phyloP scores from a whole-genome alignment of 345 rosid genomes.

The Dovyalis caffra region DNA sequence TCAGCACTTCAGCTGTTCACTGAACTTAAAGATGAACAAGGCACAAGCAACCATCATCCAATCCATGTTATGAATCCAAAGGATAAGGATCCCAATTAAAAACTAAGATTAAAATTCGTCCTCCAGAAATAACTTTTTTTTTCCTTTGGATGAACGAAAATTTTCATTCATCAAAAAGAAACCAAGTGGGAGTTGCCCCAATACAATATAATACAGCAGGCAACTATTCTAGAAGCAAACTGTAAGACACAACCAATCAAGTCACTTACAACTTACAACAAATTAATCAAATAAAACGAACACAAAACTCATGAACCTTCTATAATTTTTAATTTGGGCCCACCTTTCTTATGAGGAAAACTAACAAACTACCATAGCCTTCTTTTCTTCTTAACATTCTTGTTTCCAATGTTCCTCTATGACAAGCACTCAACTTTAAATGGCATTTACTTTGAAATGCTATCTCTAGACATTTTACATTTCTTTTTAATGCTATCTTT shows the following conservation, averaged over 20 bases:
- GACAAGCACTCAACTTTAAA: too few species aligned
- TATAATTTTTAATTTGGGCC: too few species aligned
- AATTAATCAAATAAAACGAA: not conserved
- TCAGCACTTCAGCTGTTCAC: not conserved
- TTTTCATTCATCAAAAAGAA: too few species aligned
- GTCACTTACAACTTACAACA: not conserved
- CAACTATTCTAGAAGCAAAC: not conserved
- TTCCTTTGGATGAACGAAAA: too few species aligned
- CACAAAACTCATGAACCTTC: too few species aligned
- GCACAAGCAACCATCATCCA: not conserved
- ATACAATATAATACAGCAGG: not conserved
- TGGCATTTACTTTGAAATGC: too few species aligned
- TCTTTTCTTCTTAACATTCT: too few species aligned
- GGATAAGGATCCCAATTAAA: not conserved
- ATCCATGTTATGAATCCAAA: not conserved
- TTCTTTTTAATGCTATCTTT: not conserved
- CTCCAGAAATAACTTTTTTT: not conserved
- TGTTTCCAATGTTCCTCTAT: too few species aligned
- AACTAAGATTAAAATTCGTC: not conserved
- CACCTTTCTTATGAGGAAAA: too few species aligned
- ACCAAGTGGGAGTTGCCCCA: not conserved
- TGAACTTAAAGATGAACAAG: not conserved
- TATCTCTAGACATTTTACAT: too few species aligned
- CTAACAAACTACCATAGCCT: too few species aligned
- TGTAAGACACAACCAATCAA: not conserved